Percentiles rank a stretch among this genome's conserved stretches.
Evolutionary conservation across 164 flowering plant genomes (phyloP).

Genomic region (Warburgia ugandensis): DNA sequence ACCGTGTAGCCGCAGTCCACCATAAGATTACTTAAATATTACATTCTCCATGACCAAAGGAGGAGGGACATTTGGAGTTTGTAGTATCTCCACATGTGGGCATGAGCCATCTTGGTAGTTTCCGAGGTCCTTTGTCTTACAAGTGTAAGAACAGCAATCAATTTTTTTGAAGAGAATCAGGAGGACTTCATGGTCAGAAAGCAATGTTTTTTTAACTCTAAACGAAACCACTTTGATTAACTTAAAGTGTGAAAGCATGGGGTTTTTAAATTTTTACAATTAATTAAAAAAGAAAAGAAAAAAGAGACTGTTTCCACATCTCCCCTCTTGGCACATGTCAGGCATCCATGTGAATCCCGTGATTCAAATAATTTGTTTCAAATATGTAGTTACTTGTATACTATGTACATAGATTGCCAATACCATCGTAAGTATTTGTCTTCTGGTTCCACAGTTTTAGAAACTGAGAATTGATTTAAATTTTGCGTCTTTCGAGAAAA

Average conservation of each 20-base stretch:
- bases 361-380: background rate
- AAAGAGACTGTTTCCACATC: background rate
- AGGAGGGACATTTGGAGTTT: constrained; percentile 16
- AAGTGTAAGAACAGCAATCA: constrained; percentile 21
- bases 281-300: background rate
- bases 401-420: background rate
- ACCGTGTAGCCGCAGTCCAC: no score
- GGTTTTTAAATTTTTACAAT: no score
- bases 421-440: background rate
- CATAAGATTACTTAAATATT: no score
- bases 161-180: constrained; percentile 11
- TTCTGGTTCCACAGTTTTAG: no score
- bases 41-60: constrained; percentile 11
- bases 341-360: constrained; percentile 1
- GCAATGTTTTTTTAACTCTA: background rate
- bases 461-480: no score
- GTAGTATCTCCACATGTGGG: constrained; percentile 30
- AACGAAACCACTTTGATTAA: constrained; percentile 12
- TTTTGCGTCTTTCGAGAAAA: no score
- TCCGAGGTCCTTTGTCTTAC: constrained; percentile 36
- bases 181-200: constrained; percentile 15
- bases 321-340: no score
- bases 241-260: constrained; percentile 4
- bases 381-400: background rate
- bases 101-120: constrained; percentile 28